Conservation (phyloP, 2,329 filamentous ascomycete species). For the Colletotrichum horii region DNA sequence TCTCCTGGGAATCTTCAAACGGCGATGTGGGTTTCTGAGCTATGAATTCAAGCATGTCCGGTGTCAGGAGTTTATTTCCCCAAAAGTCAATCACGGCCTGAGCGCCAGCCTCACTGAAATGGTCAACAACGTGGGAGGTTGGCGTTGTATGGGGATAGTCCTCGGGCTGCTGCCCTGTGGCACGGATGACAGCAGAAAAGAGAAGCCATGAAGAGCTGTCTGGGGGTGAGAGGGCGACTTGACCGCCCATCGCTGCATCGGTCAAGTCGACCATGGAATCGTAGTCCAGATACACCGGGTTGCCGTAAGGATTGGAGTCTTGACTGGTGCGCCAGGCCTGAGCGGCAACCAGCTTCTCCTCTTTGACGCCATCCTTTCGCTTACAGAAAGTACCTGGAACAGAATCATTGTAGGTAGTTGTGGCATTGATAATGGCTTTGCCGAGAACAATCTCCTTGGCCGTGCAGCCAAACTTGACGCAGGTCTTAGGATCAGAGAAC, state of each 20-base stretch:
- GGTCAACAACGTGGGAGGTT: not conserved
- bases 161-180: not conserved
- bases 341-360: not conserved
- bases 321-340: not conserved
- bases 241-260: rapidly evolving
- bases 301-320: not conserved
- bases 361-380: not conserved
- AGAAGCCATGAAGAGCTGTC: not conserved
- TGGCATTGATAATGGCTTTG: not conserved
- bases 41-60: not conserved
- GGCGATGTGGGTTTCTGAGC: not conserved
- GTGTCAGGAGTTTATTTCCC: not conserved
- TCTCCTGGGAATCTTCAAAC: not conserved
- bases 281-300: not conserved
- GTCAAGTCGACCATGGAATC: not conserved
- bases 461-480: no score
- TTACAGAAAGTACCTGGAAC: not conserved
- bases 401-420: not conserved
- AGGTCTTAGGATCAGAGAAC: no score
- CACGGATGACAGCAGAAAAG: not conserved
- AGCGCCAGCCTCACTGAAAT: not conserved
- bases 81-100: not conserved
- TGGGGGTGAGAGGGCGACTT: not conserved
- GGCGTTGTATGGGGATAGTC: not conserved
- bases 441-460: not conserved